Base-by-base conservation (phyloP, 2,329 filamentous ascomycete species). In the Endothia cerciana region DNA sequence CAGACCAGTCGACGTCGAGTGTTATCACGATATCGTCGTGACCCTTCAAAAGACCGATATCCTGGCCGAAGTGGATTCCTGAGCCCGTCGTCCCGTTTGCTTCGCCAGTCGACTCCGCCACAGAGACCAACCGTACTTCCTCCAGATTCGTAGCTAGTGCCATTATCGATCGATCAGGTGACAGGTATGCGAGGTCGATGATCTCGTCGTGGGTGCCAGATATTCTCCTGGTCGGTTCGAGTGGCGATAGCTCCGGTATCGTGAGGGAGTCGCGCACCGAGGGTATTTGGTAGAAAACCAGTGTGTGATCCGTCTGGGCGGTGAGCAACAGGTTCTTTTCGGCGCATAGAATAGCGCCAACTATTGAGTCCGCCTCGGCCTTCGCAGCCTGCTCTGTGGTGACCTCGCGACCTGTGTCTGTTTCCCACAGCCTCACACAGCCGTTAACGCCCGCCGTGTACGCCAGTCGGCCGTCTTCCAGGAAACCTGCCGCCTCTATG, bases 191-290 rank as follows among this genome's bases (percentile, higher is more conserved):
- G 41, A 99, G 81, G 74, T 99, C 96, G 71, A 99, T 97, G 62
- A 99, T 93, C 76, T 99, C 95, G 75, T 99, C 96, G 76, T 98
- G 93, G 7, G 95, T 97, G 62, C 95, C 96, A 4, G 94, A 97
- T 71, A 99, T 96, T 55, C 93, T 87, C 71, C 91, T 88, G 55
- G 91, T 84, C 0, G 79, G 91, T 74, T 78, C 81, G 72, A 74
- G 83, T 71, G 66, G 79, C 69, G 73, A 73, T 66, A 78, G 73
- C 67, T 70, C 60, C 72, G 79, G 74, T 53, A 76, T 71, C 49
- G 71, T 68, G 45, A 77, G 62, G 45, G 79, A 69, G 13, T 75
- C 73, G 66, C 79, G 78, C 56, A 69, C 75, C 63, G 71, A 85
- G 59, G 74, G 85, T 60, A 74, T 76, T 67, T 73, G 84, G 76